Evolutionary conservation across 108 stramenopile species (phyloP).

Genomic region (Cyclotella choctawhatcheeana): DNA sequence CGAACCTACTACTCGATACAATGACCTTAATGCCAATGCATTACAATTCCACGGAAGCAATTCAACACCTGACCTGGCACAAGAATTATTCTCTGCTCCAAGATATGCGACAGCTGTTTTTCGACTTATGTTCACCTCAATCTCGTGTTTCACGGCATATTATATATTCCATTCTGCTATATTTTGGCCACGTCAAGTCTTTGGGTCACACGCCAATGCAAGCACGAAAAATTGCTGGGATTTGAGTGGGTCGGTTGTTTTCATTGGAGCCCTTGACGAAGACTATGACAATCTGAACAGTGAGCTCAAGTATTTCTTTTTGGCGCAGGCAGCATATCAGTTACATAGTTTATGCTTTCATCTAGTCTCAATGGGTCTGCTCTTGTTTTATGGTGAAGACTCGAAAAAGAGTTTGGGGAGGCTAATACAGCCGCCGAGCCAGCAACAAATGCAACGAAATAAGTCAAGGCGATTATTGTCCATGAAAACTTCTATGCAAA

Average conservation of each 20-base stretch:
- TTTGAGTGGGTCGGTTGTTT: constrained; percentile 59
- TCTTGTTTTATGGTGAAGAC: constrained; percentile 49
- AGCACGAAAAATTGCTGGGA: constrained; percentile 82
- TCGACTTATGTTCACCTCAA: constrained; percentile 60
- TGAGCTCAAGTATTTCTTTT: constrained; percentile 67
- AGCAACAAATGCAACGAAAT: constrained; percentile 14
- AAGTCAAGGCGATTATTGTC: constrained; percentile 30
- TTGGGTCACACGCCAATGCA: constrained; percentile 57
- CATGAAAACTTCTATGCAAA: constrained; percentile 50
- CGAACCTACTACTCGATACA: constrained; percentile 35
- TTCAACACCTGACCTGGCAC: constrained; percentile 18
- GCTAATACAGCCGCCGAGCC: neutral
- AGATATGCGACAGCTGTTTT: constrained; percentile 83
- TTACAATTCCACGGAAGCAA: constrained; percentile 17
- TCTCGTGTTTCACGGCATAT: constrained; percentile 59
- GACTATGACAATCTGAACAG: constrained; percentile 75
- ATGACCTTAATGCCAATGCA: constrained; percentile 18
- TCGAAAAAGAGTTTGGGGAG: neutral
- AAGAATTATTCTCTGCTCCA: constrained; percentile 72
- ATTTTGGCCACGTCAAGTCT: constrained; percentile 79
- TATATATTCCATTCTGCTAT: constrained; percentile 60
- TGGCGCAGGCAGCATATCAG: constrained; percentile 82
- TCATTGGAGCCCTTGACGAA: constrained; percentile 52
- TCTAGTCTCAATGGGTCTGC: constrained; percentile 57
- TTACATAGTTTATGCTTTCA: constrained; percentile 80